These are phyloP conservation scores for Cladosporium velox DNA, from an alignment of 2,329 filamentous ascomycete genomes.

Conservation along the genomic window DNA sequence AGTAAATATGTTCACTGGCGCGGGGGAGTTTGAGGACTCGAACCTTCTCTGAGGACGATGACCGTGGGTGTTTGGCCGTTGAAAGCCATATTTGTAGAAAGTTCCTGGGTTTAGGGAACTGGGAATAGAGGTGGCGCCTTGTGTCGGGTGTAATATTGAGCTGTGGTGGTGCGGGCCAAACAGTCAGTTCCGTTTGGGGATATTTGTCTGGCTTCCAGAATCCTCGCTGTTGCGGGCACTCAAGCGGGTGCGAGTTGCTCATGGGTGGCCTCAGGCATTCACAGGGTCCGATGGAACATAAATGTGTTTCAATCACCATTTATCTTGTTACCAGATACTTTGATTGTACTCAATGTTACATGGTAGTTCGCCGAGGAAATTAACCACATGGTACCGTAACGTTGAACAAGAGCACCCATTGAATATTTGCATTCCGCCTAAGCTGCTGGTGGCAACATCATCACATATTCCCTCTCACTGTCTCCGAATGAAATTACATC, in stretches of 20 bases:
- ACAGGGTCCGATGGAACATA: neutral
- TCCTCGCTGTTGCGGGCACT: constrained; percentile 17
- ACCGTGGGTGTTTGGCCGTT: constrained; percentile 97
- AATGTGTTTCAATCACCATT: neutral
- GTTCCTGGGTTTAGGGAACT: constrained; percentile 1
- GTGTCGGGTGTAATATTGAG: constrained; percentile 4
- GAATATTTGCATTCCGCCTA: neutral
- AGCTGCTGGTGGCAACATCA: constrained; percentile 69
- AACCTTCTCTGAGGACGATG: constrained; percentile 96
- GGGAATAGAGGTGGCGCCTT: neutral
- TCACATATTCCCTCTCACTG: constrained; percentile 90
- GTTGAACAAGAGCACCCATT: neutral
- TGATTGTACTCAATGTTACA: neutral
- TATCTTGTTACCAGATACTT: neutral
- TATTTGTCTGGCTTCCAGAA: constrained; percentile 19
- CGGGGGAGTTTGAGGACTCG: constrained; percentile 37
- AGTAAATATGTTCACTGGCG: constrained; percentile 21
- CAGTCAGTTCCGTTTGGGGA: constrained; percentile 5
- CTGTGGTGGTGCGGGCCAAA: constrained; percentile 3
- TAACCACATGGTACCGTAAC: neutral
- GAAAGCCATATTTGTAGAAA: constrained; percentile 75
- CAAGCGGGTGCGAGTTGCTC: neutral
- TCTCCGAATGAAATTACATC: constrained; percentile 87
- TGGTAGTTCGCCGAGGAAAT: neutral
- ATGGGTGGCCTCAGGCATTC: neutral